Evolutionary conservation across 805 yeast genomes (phyloP), one percentile per base, ranked within the genome.

Genomic region (Candida insectorum): DNA sequence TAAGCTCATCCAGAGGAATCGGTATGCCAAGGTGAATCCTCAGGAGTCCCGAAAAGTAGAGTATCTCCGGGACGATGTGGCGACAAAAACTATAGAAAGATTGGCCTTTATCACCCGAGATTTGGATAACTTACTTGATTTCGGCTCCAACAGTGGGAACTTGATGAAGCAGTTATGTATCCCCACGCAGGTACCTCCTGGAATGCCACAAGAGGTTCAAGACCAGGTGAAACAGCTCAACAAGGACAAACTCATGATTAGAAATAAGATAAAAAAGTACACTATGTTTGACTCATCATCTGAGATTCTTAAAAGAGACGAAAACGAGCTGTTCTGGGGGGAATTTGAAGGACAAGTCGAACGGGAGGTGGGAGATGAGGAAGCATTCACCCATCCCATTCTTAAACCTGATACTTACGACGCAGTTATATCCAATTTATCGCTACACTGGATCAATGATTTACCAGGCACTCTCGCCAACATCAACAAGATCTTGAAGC

Each of bases 361-460:
- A 13, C 67, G 86, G 28, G 43, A 73, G 0, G 76, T 71, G 5
- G 75, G 73, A 3, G 93, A 86, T 51, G 95, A 86, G 49, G 95
- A 85, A 51, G 35, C 54, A 4, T 70, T 77, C 47, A 60, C 61
- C 36, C 71, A 71, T 39, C 64, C 63, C 3, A 51, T 54, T 10
- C 56, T 79, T 18, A 22, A 41, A 26, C 44, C 60, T 6, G 58
- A 66, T 33, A 57, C 66, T 13, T 82, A 71, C 48, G 89, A 85
- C 52, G 83, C 87, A 3, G 83, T 85, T 2, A 54, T 86, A 3
- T 79, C 88, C 2, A 85, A 83, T 52, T 55, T 85, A 43, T 72
- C 85, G 15, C 51, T 86, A 51, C 95, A 86, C 55, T 86, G 95
- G 95, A 77, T 84, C 38, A 86, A 86, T 49, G 89, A 86, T 47